phyloP scores from a whole-genome alignment of 805 yeast genomes.

The Nakazawaea ernobii region DNA sequence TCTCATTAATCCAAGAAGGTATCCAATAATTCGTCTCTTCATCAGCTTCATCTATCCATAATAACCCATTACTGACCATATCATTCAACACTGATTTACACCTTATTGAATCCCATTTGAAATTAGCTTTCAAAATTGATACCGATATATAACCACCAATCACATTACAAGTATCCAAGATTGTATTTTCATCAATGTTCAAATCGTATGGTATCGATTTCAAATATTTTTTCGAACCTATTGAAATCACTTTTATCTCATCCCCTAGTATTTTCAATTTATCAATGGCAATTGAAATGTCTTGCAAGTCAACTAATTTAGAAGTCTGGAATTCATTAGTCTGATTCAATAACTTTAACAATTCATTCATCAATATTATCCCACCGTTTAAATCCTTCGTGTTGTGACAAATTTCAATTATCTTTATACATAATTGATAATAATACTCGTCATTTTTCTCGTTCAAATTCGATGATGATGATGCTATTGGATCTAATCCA shows the following conservation, averaged over 20 bases:
- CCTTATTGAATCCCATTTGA: slow-evolving; percentile 65
- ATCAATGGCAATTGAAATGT: slow-evolving; percentile 50
- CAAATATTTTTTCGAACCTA: slow-evolving; percentile 54
- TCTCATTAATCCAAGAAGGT: slow-evolving; percentile 57
- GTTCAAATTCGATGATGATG: slow-evolving; percentile 19
- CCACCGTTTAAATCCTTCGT: slow-evolving; percentile 81
- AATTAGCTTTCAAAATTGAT: slow-evolving; percentile 62
- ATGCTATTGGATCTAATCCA: slow-evolving; percentile 75
- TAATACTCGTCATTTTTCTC: slow-evolving; percentile 45
- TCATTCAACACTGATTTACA: slow-evolving; percentile 63
- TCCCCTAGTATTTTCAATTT: slow-evolving; percentile 56
- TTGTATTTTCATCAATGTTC: slow-evolving; percentile 60
- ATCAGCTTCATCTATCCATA: slow-evolving; percentile 74
- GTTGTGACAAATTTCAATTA: slow-evolving; percentile 69
- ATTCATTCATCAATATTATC: slow-evolving; percentile 55
- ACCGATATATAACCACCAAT: slow-evolving; percentile 65
- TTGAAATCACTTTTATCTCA: slow-evolving; percentile 59
- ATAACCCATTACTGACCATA: slow-evolving; percentile 73
- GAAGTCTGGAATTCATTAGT: slow-evolving; percentile 20
- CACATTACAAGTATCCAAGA: slow-evolving; percentile 71
- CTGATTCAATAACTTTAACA: slow-evolving; percentile 30
- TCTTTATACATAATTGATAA: slow-evolving; percentile 63
- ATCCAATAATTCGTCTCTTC: slow-evolving; percentile 59
- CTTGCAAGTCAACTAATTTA: slow-evolving; percentile 30
- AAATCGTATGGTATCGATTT: slow-evolving; percentile 60